phyloP scores from a whole-genome alignment of 805 yeast genomes.

The Nakazawaea wyomingensis region DNA sequence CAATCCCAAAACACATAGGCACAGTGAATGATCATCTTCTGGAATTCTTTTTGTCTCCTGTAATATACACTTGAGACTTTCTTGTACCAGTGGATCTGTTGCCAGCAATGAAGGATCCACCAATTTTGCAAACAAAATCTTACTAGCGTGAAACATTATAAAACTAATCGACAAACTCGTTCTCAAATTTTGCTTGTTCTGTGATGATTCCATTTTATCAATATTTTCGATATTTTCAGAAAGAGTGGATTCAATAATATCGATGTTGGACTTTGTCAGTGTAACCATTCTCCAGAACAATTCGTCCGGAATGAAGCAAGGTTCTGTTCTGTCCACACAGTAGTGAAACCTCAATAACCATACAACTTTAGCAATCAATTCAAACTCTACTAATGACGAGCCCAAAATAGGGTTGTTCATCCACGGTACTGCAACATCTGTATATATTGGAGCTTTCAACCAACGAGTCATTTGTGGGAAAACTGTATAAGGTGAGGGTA shows the following conservation, averaged over 20 bases:
- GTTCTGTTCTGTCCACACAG: conserved; percentile 1
- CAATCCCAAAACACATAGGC: conserved; percentile 8
- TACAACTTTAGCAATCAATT: conserved; percentile 31
- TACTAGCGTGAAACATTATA: conserved; percentile 9
- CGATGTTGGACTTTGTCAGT: conserved; percentile 4
- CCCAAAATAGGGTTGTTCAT: conserved; percentile 39
- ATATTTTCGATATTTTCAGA: background rate
- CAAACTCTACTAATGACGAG: conserved; percentile 32
- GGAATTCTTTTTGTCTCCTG: conserved; percentile 4
- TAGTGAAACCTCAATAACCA: conserved; percentile 27
- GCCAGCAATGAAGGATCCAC: conserved; percentile 9
- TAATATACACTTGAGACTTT: conserved; percentile 3
- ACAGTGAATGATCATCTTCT: conserved; percentile 9
- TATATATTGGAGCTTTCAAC: conserved; percentile 20
- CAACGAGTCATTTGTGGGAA: conserved; percentile 30
- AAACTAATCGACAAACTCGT: conserved; percentile 4
- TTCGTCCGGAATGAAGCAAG: conserved; percentile 3
- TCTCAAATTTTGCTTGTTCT: background rate
- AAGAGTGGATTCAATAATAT: conserved; percentile 2
- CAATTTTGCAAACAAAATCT: conserved; percentile 10
- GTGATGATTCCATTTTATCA: background rate
- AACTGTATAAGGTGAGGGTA: conserved; percentile 38
- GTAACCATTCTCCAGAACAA: conserved; percentile 12
- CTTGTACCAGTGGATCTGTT: conserved; percentile 5
- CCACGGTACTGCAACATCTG: conserved; percentile 26